Conservation (phyloP, 257 asterid species). For the Cynanchum wilfordii region DNA sequence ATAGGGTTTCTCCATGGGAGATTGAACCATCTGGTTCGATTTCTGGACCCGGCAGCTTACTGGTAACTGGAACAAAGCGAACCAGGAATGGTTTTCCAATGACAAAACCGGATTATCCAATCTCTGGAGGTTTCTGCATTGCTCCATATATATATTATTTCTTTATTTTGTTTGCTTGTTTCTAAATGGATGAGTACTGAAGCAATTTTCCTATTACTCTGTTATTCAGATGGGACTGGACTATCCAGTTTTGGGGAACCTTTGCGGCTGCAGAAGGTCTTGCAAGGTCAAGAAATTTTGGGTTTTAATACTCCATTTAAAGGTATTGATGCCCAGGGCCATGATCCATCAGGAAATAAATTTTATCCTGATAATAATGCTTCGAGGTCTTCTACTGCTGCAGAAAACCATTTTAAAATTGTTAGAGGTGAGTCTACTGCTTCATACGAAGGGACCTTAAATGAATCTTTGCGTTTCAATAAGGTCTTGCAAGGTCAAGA, state of each 20-base stretch:
- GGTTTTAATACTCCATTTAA: slow-evolving; percentile 42
- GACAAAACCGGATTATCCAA: slow-evolving; percentile 45
- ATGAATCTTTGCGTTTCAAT: slow-evolving; percentile 56
- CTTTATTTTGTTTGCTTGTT: no score
- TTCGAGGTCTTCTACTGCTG: slow-evolving; percentile 32
- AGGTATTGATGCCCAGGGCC: slow-evolving; percentile 41
- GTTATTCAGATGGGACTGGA: slow-evolving; percentile 54
- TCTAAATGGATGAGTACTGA: background rate
- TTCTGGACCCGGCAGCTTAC: slow-evolving; percentile 56
- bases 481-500: slow-evolving; percentile 99
- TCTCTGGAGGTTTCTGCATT: slow-evolving; percentile 42
- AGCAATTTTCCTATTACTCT: slow-evolving; percentile 7
- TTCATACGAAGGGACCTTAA: slow-evolving; percentile 33
- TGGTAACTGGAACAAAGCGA: slow-evolving; percentile 68
- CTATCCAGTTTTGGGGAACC: slow-evolving; percentile 72
- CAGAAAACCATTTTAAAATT: slow-evolving; percentile 25
- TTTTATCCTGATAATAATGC: slow-evolving; percentile 36
- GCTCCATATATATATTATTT: no score
- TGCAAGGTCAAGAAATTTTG: slow-evolving; percentile 99
- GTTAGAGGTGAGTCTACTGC: slow-evolving; percentile 32
- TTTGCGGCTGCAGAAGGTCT: slow-evolving; percentile 92
- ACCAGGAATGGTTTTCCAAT: slow-evolving; percentile 58
- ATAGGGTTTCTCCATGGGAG: slow-evolving; percentile 98
- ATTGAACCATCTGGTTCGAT: slow-evolving; percentile 63
- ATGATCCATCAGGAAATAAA: slow-evolving; percentile 41